Percentiles rank a stretch among this genome's conserved stretches.
phyloP scores from a whole-genome alignment of 345 rosid genomes.

The Salix viminalis region DNA sequence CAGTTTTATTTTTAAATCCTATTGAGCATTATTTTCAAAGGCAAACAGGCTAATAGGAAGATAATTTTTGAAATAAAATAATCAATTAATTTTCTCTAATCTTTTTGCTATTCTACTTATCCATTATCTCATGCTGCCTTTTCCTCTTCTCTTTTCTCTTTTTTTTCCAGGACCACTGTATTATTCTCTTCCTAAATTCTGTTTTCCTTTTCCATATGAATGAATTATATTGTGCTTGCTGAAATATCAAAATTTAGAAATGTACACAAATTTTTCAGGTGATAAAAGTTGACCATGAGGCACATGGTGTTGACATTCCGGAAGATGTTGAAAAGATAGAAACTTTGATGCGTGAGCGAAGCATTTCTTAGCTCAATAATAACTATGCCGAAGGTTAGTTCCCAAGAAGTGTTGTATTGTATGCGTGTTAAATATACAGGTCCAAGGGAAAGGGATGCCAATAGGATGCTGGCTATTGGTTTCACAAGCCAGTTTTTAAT shows the following conservation, averaged over 20 bases:
- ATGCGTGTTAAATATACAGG: background rate
- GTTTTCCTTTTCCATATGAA: background rate
- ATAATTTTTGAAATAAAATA: background rate
- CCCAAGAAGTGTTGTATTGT: background rate
- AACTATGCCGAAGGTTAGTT: background rate
- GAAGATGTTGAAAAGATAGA: constrained; percentile 85
- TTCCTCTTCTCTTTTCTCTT: background rate
- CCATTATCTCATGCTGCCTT: background rate
- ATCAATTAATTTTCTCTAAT: background rate
- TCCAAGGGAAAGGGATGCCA: background rate
- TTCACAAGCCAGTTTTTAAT: background rate
- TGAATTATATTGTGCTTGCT: background rate
- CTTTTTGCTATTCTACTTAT: no score
- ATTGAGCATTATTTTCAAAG: background rate
- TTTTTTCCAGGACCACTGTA: background rate
- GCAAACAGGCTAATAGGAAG: background rate
- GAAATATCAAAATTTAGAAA: background rate
- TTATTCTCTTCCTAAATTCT: background rate
- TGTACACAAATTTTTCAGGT: constrained; percentile 43
- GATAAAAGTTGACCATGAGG: constrained; percentile 86
- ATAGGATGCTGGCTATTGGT: background rate
- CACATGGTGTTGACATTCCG: constrained; percentile 82
- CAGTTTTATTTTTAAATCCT: background rate
- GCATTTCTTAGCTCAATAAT: constrained; percentile 38
- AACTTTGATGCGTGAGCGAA: constrained; percentile 65